phyloP scores from a whole-genome alignment of 129 eudicot genomes.

The Artemisia argyi region DNA sequence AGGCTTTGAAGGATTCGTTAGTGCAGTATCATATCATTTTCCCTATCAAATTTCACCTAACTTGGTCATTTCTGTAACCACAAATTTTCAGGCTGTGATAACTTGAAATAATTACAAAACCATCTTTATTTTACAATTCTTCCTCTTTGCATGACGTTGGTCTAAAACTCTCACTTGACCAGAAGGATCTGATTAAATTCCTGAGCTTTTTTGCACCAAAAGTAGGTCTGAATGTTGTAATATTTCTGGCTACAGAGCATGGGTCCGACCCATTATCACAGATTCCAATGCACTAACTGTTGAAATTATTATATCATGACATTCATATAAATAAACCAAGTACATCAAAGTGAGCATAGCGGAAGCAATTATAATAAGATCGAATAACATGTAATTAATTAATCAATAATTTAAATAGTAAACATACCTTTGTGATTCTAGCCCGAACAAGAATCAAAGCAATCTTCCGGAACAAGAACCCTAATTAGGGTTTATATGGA shows the following conservation, averaged over 20 bases:
- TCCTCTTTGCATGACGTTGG: constrained; percentile 43
- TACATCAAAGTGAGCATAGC: too few relatives aligned
- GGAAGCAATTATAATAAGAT: too few relatives aligned
- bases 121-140: constrained; percentile 15
- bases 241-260: constrained; percentile 44
- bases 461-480: too few relatives aligned
- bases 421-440: too few relatives aligned
- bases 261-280: constrained; percentile 63
- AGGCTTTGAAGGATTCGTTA: too few relatives aligned
- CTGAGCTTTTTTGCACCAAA: constrained; percentile 52
- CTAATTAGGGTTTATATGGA: too few relatives aligned
- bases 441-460: too few relatives aligned
- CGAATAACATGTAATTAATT: too few relatives aligned
- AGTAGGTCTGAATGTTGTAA: constrained; percentile 40
- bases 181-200: constrained; percentile 34
- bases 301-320: too few relatives aligned
- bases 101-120: constrained; percentile 21
- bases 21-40: background rate
- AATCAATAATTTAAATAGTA: too few relatives aligned
- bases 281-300: constrained; percentile 56
- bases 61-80: constrained; percentile 11
- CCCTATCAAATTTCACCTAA: constrained; percentile 1
- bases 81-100: constrained; percentile 3
- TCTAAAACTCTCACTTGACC: constrained; percentile 36
- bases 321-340: too few relatives aligned